Evolutionary conservation across 129 eudicot species (phyloP), one percentile per base, ranked within the genome.

Genomic region (Arctium minus): DNA sequence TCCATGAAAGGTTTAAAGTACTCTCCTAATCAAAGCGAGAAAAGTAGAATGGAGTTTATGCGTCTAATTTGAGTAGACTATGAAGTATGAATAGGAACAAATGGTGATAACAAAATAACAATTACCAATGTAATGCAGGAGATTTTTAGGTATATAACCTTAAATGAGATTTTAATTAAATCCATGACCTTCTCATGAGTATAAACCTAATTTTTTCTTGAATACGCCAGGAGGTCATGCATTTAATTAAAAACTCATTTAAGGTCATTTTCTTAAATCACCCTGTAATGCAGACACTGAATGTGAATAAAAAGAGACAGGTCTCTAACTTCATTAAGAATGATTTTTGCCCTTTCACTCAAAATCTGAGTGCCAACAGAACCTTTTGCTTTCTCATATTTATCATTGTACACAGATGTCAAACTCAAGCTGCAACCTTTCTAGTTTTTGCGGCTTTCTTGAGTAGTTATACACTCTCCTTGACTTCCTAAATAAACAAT

Each of bases 311-410:
- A 86, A 79, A 93, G 89, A 69, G 87, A 72, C 73, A 93, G 71
- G 62, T 83, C 87, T 82, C 81, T 93, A 82, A 93, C 90, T 91
- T 96, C 99, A 85, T 90, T 93, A 74, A 96, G 92, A 74, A 96
- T 96, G 78, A 96, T 91, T 75, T 91, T 82, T 48, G 95, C 99
- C 79, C 99, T 86, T 88, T 96, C 99, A 76, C 93, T 94, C 75
- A 96, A 74, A 76, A 93, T 94, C 86, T 93, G 99, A 73, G 99
- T 93, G 67, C 99, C 99, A 85, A 96, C 97, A 77, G 85, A 88
- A 17, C 99, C 99, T 78, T 76, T 93, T 22, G 84, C 87, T 77
- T 94, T 87, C 71, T 96, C 97, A 40, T 86, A 87, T 70, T 86
- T 86, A 37, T 88, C 92, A 56, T 91, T 85, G 72, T 88, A 96